phyloP scores from a whole-genome alignment of 805 yeast species.

The Kluyveromyces wickerhamii region DNA sequence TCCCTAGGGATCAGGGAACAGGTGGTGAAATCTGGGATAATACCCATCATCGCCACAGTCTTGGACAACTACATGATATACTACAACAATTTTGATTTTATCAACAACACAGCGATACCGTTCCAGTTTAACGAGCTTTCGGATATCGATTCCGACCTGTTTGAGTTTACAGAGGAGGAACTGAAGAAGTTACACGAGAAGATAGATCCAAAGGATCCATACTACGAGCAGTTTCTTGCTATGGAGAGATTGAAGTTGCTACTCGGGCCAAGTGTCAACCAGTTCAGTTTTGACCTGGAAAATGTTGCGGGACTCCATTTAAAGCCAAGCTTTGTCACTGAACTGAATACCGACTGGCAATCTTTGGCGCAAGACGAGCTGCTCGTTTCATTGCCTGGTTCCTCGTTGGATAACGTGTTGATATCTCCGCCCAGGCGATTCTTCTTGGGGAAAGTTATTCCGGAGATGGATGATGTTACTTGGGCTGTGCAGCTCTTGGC shows the following conservation, averaged over 20 bases:
- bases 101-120: constrained; percentile 9
- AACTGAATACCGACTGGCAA: constrained; percentile 4
- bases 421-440: constrained; percentile 45
- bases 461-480: constrained; percentile 86
- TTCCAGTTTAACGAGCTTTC: constrained; percentile 3
- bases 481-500: constrained; percentile 92
- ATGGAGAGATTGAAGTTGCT: constrained; percentile 4
- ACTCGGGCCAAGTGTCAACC: neutral
- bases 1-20: constrained; percentile 77
- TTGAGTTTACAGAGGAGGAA: constrained; percentile 4
- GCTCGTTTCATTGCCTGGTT: neutral
- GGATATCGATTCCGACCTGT: constrained; percentile 1
- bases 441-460: constrained; percentile 67
- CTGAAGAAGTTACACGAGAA: neutral
- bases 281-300: constrained; percentile 4
- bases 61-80: constrained; percentile 69
- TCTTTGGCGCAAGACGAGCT: constrained; percentile 4
- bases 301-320: constrained; percentile 6
- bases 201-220: constrained; percentile 2
- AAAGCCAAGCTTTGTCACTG: constrained; percentile 2
- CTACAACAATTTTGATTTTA: constrained; percentile 30
- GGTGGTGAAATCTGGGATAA: constrained; percentile 84
- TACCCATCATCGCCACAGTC: constrained; percentile 86
- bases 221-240: constrained; percentile 3
- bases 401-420: constrained; percentile 6